These are phyloP conservation scores for Gracilaria gracilis DNA, from an alignment of 23 red algal genomes.

Conservation along the genomic window DNA sequence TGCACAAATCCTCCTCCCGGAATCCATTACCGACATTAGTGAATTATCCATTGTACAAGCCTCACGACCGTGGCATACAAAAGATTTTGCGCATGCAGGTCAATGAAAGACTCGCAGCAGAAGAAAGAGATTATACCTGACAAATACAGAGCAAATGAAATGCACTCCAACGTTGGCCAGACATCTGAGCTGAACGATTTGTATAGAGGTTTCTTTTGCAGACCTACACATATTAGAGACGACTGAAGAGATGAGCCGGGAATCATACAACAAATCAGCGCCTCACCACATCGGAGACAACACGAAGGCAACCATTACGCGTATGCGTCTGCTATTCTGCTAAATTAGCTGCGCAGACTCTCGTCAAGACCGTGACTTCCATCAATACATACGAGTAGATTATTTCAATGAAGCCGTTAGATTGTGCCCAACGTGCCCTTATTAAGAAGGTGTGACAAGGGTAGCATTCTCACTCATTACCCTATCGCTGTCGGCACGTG, in stretches of 20 bases:
- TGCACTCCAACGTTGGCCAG: neutral
- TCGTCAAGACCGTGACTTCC: too few species aligned
- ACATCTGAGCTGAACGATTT: neutral
- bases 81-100: neutral
- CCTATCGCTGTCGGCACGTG: neutral
- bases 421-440: neutral
- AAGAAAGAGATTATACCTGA: neutral
- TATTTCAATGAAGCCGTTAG: neutral
- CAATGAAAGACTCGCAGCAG: neutral
- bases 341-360: neutral
- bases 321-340: neutral
- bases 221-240: neutral
- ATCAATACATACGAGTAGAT: neutral
- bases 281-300: constrained; percentile 1
- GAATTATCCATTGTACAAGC: neutral
- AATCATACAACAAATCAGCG: neutral
- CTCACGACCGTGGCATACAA: neutral
- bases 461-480: neutral
- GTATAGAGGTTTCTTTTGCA: neutral
- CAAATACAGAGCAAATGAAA: neutral
- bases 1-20: constrained; percentile 12
- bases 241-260: neutral
- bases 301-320: neutral
- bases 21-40: neutral
- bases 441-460: neutral